Conservation (phyloP, 805 yeast genomes). For the Tetrapisispora pingtungensis region DNA sequence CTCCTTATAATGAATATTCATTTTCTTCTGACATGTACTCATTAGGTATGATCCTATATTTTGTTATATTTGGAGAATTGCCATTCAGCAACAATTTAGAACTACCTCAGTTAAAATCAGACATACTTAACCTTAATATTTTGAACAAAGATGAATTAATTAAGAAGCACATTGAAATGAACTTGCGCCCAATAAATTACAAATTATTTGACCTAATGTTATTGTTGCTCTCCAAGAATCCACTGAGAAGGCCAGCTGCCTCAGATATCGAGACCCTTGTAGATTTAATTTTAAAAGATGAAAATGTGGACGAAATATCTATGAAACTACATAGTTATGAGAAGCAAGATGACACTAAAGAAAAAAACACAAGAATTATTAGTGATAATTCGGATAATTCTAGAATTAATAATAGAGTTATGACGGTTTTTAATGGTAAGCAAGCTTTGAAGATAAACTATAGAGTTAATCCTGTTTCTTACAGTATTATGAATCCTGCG, state of each 20-base stretch:
- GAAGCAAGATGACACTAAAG: neutral
- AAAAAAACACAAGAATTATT: no score
- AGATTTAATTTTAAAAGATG: neutral
- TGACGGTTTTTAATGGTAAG: neutral
- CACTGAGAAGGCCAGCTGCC: slow-evolving; percentile 36
- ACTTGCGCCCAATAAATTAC: slow-evolving; percentile 16
- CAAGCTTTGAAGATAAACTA: neutral
- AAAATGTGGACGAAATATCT: neutral
- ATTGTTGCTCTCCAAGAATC: slow-evolving; percentile 30
- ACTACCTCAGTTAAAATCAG: slow-evolving; percentile 25
- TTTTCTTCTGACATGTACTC: slow-evolving; percentile 73
- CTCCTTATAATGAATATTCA: slow-evolving; percentile 44
- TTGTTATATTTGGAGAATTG: slow-evolving; percentile 56
- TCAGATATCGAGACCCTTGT: slow-evolving; percentile 26
- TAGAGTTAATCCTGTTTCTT: neutral
- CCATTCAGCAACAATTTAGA: slow-evolving; percentile 41
- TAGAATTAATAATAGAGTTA: neutral
- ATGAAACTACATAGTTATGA: neutral
- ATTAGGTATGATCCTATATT: slow-evolving; percentile 73
- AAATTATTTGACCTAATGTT: slow-evolving; percentile 32
- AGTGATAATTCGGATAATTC: no score
- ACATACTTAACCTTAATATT: slow-evolving; percentile 25
- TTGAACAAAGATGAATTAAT: slow-evolving; percentile 15
- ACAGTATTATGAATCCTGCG: neutral
- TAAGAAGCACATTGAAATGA: slow-evolving; percentile 12